phyloP scores from a whole-genome alignment of 768 basidiomycete species.

The Hericium coralloides region DNA sequence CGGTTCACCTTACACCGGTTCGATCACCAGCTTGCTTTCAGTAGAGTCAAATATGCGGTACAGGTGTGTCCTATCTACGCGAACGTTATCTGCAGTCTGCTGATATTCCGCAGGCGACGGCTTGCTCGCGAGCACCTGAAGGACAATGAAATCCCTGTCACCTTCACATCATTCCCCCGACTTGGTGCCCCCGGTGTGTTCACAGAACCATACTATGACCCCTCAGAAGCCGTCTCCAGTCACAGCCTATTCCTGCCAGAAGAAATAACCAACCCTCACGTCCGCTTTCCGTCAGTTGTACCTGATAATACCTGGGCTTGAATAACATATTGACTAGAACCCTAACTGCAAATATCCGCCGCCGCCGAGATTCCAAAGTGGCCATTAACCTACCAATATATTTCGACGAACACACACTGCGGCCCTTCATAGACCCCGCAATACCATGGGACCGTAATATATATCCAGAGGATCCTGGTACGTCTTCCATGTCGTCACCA shows the following conservation, averaged over 20 bases:
- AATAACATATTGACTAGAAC: slow-evolving; percentile 44
- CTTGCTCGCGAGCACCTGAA: slow-evolving; percentile 80
- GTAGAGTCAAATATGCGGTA: slow-evolving; percentile 96
- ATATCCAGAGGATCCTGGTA: slow-evolving; percentile 81
- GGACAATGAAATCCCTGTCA: slow-evolving; percentile 81
- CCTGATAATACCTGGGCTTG: neutral
- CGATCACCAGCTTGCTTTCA: slow-evolving; percentile 73
- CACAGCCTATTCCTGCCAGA: slow-evolving; percentile 93
- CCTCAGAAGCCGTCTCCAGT: slow-evolving; percentile 71
- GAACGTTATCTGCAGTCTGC: too few species aligned
- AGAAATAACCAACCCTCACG: slow-evolving; percentile 95
- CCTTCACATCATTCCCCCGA: slow-evolving; percentile 92
- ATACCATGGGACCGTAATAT: slow-evolving; percentile 80
- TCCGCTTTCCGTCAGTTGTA: slow-evolving; percentile 85
- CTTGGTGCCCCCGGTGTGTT: slow-evolving; percentile 85
- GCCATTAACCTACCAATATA: slow-evolving; percentile 92
- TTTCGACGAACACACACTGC: slow-evolving; percentile 78
- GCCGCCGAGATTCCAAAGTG: slow-evolving; percentile 86
- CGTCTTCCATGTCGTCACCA: slow-evolving; percentile 10
- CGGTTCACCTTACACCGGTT: slow-evolving; percentile 88
- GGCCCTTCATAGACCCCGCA: slow-evolving; percentile 87
- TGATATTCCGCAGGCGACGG: slow-evolving; percentile 40
- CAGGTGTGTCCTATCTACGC: slow-evolving; percentile 35
- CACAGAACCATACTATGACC: slow-evolving; percentile 82
- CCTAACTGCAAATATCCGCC: slow-evolving; percentile 93